Conservation (phyloP, 2,329 filamentous ascomycete species). For the Coniochaeta ligniaria region DNA sequence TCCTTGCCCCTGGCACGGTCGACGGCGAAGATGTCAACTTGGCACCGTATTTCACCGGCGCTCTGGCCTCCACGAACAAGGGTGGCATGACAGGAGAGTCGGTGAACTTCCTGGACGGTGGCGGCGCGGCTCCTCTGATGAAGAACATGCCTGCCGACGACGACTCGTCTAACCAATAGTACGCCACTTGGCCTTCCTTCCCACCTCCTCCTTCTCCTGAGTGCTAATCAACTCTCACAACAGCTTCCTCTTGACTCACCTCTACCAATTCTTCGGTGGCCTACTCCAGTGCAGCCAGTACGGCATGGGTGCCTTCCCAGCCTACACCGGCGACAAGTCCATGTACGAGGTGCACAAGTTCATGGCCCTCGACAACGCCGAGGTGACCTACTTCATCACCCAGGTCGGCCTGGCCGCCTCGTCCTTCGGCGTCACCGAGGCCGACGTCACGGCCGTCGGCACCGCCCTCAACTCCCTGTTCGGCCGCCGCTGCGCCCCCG, state of each 20-base stretch:
- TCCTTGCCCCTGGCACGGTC: slow-evolving; percentile 42
- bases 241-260: slow-evolving; percentile 50
- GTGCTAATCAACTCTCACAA: not conserved
- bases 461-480: slow-evolving; percentile 42
- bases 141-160: slow-evolving; percentile 47
- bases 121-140: slow-evolving; percentile 46
- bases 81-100: slow-evolving; percentile 35
- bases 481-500: slow-evolving; percentile 41
- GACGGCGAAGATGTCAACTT: slow-evolving; percentile 47
- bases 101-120: slow-evolving; percentile 56
- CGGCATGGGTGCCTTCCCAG: slow-evolving; percentile 38
- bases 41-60: slow-evolving; percentile 52
- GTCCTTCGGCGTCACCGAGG: slow-evolving; percentile 50
- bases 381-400: slow-evolving; percentile 52
- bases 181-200: slow-evolving; percentile 14
- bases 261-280: slow-evolving; percentile 55
- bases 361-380: slow-evolving; percentile 45
- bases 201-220: not conserved
- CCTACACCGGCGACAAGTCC: slow-evolving; percentile 37
- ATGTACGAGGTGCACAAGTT: slow-evolving; percentile 52
- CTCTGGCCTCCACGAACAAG: slow-evolving; percentile 44
- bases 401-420: slow-evolving; percentile 47
- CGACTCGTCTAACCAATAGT: slow-evolving; percentile 48
- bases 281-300: slow-evolving; percentile 48
- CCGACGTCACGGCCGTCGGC: slow-evolving; percentile 42